Base-by-base conservation (phyloP, 768 basidiomycete genomes). In the Collybia mongolica region DNA sequence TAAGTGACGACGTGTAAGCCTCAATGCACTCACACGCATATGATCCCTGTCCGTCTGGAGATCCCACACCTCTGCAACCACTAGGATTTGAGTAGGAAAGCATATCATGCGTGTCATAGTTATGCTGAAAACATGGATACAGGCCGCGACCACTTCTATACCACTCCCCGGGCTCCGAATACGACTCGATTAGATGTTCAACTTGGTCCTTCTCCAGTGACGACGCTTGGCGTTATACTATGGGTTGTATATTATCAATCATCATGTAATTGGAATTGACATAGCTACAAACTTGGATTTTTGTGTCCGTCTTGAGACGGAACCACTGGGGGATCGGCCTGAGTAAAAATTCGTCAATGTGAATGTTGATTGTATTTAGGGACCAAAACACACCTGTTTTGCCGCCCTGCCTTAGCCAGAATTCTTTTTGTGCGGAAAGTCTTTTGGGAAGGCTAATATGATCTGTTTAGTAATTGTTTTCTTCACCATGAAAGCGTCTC, bases 241-340 rank as follows among this genome's bases (percentile, higher is more conserved):
- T 44, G n/a, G 28, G 44, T 37, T 2, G 45, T 22, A 54, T 11
- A 39, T 50, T 55, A 40, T 49, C 48, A 41, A 51, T 50, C 47
- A 55, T 39, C 39, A 49, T 38, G 32, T 36, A n/a, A 37, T 26
- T 28, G 22, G 39, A 3, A 14, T 12, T 14, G 5, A 39, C 39
- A n/a, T 20, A 9, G 52, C 64, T 32, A 66, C 76, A 61, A 63
- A 90, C 90, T 74, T 93, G 90, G 60, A 92, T 95, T 80, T 97
- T 95, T 56, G 88, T 89, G 70, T 93, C 96, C 63, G 90, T 83
- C 82, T 97, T 98, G 55, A 95, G 78, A 59, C 94, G 93, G 85
- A 97, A 98, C 96, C 96, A 99, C 67, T 98, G 96, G 58, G 96
- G 97, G 54, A 99, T 98, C 55, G 96, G 97, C 68, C 91, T 93